Conservation (phyloP, 805 yeast genomes). For the Kazachstania kunashirensis region DNA sequence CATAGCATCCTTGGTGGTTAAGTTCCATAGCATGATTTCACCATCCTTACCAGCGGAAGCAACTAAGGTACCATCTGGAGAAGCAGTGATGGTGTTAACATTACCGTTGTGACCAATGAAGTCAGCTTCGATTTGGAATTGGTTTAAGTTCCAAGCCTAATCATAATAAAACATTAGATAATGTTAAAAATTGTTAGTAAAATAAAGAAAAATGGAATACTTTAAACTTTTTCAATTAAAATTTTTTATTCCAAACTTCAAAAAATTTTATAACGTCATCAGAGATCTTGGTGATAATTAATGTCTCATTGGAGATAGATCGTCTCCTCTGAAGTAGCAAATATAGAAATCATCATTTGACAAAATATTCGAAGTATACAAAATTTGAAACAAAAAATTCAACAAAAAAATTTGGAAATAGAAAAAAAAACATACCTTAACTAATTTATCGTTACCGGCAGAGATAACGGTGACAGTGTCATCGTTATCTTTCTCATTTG, state of each 20-base stretch:
- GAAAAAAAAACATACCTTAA: constrained; percentile 73
- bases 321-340: constrained; percentile 97
- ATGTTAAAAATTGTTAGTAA: constrained; percentile 36
- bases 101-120: constrained; percentile 99
- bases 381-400: constrained; percentile 6
- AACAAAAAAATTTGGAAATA: constrained; percentile 1
- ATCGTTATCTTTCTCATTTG: constrained; percentile 41
- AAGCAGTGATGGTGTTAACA: constrained; percentile 91
- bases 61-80: constrained; percentile 99
- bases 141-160: constrained; percentile 89
- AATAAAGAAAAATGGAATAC: constrained; percentile 5
- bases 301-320: constrained; percentile 83
- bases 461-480: constrained; percentile 72
- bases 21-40: constrained; percentile 96
- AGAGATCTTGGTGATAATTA: constrained; percentile 97
- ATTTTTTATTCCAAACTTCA: neutral
- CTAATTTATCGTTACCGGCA: constrained; percentile 98
- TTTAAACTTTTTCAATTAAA: neutral
- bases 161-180: constrained; percentile 7
- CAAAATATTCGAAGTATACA: neutral
- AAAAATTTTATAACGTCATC: constrained; percentile 34
- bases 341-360: constrained; percentile 75
- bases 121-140: constrained; percentile 84
- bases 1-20: constrained; percentile 72
- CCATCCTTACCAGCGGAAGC: constrained; percentile 99